phyloP scores from a whole-genome alignment of 2,329 filamentous ascomycete genomes.

The Raffaelea deltoideospora region DNA sequence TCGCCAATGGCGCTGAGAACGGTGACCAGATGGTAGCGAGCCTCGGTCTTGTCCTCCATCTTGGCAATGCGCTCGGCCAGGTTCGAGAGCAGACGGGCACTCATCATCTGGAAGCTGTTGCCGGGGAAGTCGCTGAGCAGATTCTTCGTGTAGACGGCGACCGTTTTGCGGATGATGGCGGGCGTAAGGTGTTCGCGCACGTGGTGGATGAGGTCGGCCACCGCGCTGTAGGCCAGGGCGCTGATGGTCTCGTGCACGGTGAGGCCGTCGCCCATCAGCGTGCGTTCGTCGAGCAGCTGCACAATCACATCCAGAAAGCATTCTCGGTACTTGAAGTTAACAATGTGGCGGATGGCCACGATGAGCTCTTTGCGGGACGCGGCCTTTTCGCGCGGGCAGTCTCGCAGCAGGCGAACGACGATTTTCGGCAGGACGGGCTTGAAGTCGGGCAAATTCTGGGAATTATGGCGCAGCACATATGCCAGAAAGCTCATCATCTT shows the following conservation, averaged over 20 bases:
- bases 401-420: conserved; percentile 78
- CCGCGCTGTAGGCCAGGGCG: conserved; percentile 92
- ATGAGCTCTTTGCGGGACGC: conserved; percentile 86
- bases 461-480: conserved; percentile 78
- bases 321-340: conserved; percentile 95
- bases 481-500: conserved; percentile 99
- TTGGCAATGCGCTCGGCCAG: conserved; percentile 98
- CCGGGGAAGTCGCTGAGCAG: conserved; percentile 91
- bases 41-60: conserved; percentile 83
- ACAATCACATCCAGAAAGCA: conserved; percentile 93
- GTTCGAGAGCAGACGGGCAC: conserved; percentile 87
- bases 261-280: conserved; percentile 84
- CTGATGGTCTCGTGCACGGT: conserved; percentile 96
- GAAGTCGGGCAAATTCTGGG: conserved; percentile 77
- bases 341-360: conserved; percentile 93
- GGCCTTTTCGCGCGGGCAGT: conserved; percentile 90
- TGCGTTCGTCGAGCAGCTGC: conserved; percentile 84
- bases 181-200: conserved; percentile 78
- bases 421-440: conserved; percentile 73
- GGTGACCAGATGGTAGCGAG: conserved; percentile 89
- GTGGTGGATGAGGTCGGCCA: conserved; percentile 95
- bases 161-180: conserved; percentile 86
- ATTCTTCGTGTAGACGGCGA: conserved; percentile 94
- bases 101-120: conserved; percentile 99
- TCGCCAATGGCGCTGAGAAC: conserved; percentile 96